Evolutionary conservation across 2,329 filamentous ascomycete genomes (phyloP).

Genomic region (Sporothrix brunneoviolacea): DNA sequence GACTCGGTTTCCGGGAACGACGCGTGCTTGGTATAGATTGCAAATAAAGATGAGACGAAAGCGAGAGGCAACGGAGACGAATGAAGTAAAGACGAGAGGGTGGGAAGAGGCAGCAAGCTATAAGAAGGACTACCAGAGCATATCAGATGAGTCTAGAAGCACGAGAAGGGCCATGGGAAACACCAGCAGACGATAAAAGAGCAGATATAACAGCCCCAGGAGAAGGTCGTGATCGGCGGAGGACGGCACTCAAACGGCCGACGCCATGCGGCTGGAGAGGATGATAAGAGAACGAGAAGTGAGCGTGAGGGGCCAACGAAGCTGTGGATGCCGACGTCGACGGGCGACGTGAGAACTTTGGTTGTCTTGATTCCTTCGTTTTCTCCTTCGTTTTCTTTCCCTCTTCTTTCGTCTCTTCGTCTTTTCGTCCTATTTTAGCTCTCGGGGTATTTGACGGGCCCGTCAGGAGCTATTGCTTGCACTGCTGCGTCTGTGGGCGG

Average conservation of each 20-base stretch:
- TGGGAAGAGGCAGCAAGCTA: background rate
- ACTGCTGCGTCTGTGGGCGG: background rate
- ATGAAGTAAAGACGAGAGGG: background rate
- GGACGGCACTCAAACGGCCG: constrained; percentile 9
- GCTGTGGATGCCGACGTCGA: background rate
- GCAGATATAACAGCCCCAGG: background rate
- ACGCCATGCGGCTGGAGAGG: background rate
- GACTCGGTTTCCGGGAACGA: background rate
- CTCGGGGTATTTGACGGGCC: no score
- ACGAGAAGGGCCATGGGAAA: background rate
- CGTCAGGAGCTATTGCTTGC: no score
- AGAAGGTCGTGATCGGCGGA: constrained; percentile 1
- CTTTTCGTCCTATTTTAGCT: no score
- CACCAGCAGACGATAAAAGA: background rate
- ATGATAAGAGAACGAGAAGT: background rate
- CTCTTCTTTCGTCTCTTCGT: no score
- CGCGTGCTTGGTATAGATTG: background rate
- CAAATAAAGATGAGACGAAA: background rate
- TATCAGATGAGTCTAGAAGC: background rate
- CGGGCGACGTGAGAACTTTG: no score
- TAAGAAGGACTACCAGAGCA: background rate
- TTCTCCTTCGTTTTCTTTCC: no score
- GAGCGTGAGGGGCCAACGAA: background rate
- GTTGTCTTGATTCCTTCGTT: no score
- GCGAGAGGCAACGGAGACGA: background rate